phyloP scores from a whole-genome alignment of 1,284 basidiomycete species.

The Gomphus sp. region DNA sequence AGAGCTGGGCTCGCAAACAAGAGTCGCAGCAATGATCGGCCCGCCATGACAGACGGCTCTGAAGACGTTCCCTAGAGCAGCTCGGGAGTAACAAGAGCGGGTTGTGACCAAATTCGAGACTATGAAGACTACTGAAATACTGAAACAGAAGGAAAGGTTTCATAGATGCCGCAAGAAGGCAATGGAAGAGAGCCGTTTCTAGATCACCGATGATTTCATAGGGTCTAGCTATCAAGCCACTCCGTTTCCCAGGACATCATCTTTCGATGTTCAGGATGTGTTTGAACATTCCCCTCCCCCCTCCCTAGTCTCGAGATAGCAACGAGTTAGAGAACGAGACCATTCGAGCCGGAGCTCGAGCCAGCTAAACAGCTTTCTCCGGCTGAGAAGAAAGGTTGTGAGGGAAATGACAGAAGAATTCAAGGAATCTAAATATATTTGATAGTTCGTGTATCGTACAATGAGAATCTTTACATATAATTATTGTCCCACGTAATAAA shows the following conservation, averaged over 20 bases:
- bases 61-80: constrained; percentile 26
- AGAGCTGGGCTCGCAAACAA: constrained; percentile 19
- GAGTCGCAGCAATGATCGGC: constrained; percentile 25
- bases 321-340: constrained; percentile 19
- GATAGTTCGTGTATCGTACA: neutral
- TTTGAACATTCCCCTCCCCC: neutral
- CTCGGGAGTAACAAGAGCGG: constrained; percentile 21
- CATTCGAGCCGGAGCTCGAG: constrained; percentile 26
- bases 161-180: neutral
- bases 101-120: constrained; percentile 32
- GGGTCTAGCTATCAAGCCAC: neutral
- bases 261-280: neutral
- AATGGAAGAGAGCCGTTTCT: neutral
- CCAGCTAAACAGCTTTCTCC: constrained; percentile 28
- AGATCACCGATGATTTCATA: neutral
- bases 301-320: constrained; percentile 8
- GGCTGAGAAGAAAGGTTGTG: constrained; percentile 23
- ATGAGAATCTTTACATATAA: neutral
- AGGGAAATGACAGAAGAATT: constrained; percentile 13
- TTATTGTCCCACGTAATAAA: neutral
- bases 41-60: constrained; percentile 29
- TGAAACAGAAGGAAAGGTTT: constrained; percentile 18
- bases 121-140: constrained; percentile 22
- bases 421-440: constrained; percentile 1
- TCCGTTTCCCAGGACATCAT: neutral